phyloP scores from a whole-genome alignment of 2,329 filamentous ascomycete species.

The Phialophora verrucosa region DNA sequence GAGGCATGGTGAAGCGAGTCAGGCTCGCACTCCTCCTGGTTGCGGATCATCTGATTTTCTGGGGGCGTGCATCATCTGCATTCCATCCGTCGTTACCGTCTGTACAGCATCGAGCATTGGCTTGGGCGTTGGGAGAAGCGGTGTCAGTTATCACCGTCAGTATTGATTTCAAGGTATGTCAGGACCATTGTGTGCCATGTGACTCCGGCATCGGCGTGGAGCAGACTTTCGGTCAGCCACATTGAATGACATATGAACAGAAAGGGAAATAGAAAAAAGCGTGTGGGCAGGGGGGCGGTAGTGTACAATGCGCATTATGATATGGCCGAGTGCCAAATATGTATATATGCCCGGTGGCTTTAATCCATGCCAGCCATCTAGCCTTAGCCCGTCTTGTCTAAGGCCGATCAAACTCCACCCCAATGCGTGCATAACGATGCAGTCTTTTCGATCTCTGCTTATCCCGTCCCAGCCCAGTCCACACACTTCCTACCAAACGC shows the following conservation, averaged over 20 bases:
- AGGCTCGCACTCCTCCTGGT: neutral
- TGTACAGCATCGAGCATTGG: slow-evolving; percentile 16
- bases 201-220: neutral
- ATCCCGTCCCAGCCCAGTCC: neutral
- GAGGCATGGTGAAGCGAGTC: neutral
- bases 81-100: neutral
- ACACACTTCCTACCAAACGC: neutral
- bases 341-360: slow-evolving; percentile 3
- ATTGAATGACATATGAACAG: neutral
- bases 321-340: neutral
- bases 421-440: neutral
- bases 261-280: neutral
- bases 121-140: neutral
- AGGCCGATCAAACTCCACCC: neutral
- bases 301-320: neutral
- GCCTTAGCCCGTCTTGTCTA: neutral
- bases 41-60: neutral
- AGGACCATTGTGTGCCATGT: neutral
- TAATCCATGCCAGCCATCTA: neutral
- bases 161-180: neutral
- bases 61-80: neutral
- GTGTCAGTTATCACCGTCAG: neutral
- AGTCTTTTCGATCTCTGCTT: neutral
- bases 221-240: neutral
- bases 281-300: neutral